These are phyloP conservation scores for Boletus reticulatus DNA, from an alignment of 768 basidiomycete species.

Conservation along the genomic window DNA sequence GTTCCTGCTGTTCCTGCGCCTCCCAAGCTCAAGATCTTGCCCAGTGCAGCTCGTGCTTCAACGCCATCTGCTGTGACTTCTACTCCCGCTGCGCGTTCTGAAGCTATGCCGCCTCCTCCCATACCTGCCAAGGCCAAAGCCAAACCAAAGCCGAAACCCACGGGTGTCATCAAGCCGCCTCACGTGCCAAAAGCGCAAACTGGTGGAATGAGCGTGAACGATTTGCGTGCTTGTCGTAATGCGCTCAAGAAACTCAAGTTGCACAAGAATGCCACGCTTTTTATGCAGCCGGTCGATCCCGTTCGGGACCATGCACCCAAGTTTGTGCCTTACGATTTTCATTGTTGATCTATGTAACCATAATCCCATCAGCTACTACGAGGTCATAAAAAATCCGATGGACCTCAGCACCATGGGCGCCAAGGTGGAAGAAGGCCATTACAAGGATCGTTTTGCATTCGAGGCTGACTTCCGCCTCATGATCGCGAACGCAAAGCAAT, in stretches of 20 bases:
- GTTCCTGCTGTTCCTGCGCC: constrained; percentile 31
- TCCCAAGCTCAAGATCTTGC: constrained; percentile 55
- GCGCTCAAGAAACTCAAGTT: constrained; percentile 76
- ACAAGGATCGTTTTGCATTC: constrained; percentile 81
- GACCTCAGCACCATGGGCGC: constrained; percentile 87
- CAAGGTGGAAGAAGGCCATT: constrained; percentile 84
- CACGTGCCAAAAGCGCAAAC: constrained; percentile 68
- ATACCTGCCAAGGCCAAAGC: constrained; percentile 26
- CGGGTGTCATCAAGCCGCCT: constrained; percentile 37
- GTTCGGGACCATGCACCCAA: constrained; percentile 86
- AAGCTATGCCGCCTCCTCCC: constrained; percentile 31
- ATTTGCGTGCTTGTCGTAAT: constrained; percentile 71
- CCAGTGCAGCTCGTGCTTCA: constrained; percentile 14
- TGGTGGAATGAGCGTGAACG: constrained; percentile 73
- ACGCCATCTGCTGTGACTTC: constrained; percentile 19
- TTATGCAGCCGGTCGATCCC: constrained; percentile 94
- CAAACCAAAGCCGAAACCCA: constrained; percentile 25
- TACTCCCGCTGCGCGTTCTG: constrained; percentile 4
- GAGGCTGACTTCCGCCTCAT: constrained; percentile 86
- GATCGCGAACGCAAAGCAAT: constrained; percentile 81
- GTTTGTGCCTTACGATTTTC: constrained; percentile 37
- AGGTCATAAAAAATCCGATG: constrained; percentile 90
- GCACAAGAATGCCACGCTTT: constrained; percentile 71
- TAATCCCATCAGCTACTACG: constrained; percentile 69
- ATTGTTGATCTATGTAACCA: constrained; percentile 1